phyloP scores from a whole-genome alignment of 768 basidiomycete genomes.

The Podaxis pistillaris region DNA sequence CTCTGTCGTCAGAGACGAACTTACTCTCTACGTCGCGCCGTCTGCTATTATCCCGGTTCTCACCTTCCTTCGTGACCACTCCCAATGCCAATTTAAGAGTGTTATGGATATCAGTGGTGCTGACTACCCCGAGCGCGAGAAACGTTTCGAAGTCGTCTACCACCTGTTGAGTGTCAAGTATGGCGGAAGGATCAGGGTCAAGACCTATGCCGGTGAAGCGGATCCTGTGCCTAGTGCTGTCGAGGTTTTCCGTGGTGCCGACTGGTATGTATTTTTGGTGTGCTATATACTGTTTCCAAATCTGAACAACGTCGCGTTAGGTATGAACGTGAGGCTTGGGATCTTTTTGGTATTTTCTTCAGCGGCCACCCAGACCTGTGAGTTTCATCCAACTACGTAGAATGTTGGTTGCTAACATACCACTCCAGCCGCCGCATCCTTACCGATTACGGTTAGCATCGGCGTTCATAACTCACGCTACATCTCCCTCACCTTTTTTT shows the following conservation, averaged over 20 bases:
- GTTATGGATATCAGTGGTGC: slow-evolving; percentile 94
- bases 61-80: slow-evolving; percentile 92
- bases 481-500: slow-evolving; percentile 12
- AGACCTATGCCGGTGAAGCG: slow-evolving; percentile 94
- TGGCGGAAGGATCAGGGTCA: slow-evolving; percentile 88
- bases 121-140: slow-evolving; percentile 90
- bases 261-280: slow-evolving; percentile 61
- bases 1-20: slow-evolving; percentile 94
- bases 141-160: slow-evolving; percentile 97
- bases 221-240: slow-evolving; percentile 85
- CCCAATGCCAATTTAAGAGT: slow-evolving; percentile 91
- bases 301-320: slow-evolving; percentile 31
- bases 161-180: slow-evolving; percentile 81
- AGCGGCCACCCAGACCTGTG: slow-evolving; percentile 94
- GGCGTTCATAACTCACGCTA: not conserved
- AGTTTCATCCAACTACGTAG: slow-evolving; percentile 29
- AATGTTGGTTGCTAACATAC: slow-evolving; percentile 17
- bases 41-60: slow-evolving; percentile 80
- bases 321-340: slow-evolving; percentile 99
- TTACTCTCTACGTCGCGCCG: slow-evolving; percentile 85
- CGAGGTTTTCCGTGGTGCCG: slow-evolving; percentile 83
- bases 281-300: not conserved
- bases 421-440: slow-evolving; percentile 82
- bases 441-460: slow-evolving; percentile 86
- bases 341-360: slow-evolving; percentile 97